Evolutionary conservation across 2,329 filamentous ascomycete genomes (phyloP).

Genomic region (Delphinella strobiligena): DNA sequence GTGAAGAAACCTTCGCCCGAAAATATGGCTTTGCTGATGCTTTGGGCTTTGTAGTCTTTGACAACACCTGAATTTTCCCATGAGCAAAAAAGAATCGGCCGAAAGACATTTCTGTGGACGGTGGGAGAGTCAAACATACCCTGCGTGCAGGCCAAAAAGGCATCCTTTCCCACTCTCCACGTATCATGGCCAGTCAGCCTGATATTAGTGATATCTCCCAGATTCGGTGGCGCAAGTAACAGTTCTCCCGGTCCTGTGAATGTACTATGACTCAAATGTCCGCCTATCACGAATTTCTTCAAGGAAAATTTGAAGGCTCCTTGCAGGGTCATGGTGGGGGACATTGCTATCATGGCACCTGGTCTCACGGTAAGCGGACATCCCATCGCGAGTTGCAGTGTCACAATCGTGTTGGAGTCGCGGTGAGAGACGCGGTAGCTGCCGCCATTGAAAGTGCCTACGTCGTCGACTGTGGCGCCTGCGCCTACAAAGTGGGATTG

Average conservation of each 20-base stretch:
- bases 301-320: constrained; percentile 74
- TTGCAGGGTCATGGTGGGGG: constrained; percentile 70
- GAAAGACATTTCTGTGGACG: constrained; percentile 47
- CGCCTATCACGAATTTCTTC: constrained; percentile 80
- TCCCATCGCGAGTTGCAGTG: constrained; percentile 77
- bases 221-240: constrained; percentile 62
- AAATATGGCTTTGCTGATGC: constrained; percentile 82
- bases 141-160: constrained; percentile 74
- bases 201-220: constrained; percentile 79
- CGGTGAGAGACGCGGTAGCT: constrained; percentile 88
- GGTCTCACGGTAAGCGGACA: constrained; percentile 74
- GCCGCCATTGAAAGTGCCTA: constrained; percentile 95
- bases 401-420: constrained; percentile 81
- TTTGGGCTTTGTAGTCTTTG: constrained; percentile 31
- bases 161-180: constrained; percentile 80
- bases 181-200: constrained; percentile 51
- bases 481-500: constrained; percentile 52
- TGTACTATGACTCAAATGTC: constrained; percentile 64
- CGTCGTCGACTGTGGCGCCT: constrained; percentile 55
- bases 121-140: constrained; percentile 84
- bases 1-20: constrained; percentile 86
- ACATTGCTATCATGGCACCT: constrained; percentile 92
- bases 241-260: constrained; percentile 88
- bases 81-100: neutral
- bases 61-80: constrained; percentile 3